These are phyloP conservation scores for Phialophora tarda DNA, from an alignment of 2,329 filamentous ascomycete species.

Conservation along the genomic window DNA sequence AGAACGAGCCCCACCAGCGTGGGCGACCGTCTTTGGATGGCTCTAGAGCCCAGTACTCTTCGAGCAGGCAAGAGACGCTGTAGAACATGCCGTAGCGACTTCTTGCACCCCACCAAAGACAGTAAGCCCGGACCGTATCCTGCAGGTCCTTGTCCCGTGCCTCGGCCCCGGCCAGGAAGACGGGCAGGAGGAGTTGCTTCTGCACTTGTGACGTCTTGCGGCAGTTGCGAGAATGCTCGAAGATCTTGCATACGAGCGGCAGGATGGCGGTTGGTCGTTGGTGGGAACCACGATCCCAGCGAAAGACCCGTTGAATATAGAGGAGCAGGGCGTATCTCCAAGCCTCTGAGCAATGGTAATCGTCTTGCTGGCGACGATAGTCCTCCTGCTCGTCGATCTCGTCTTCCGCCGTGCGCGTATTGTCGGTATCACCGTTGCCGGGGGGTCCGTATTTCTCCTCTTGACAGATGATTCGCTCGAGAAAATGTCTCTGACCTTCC, in stretches of 20 bases:
- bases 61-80: neutral
- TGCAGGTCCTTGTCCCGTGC: neutral
- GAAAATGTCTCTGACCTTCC: too few species aligned
- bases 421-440: neutral
- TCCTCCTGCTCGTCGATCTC: constrained; percentile 6
- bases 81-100: constrained; percentile 19
- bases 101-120: constrained; percentile 4
- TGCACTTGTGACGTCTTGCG: constrained; percentile 12
- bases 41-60: neutral
- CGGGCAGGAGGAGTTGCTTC: constrained; percentile 21
- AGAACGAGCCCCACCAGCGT: too few species aligned
- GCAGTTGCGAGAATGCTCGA: constrained; percentile 1
- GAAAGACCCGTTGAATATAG: constrained; percentile 21
- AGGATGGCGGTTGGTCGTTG: neutral
- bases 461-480: too few species aligned
- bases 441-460: neutral
- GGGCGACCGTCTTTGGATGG: too few species aligned
- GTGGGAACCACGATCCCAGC: neutral
- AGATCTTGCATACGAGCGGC: neutral
- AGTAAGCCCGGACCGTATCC: constrained; percentile 9
- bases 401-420: neutral
- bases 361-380: neutral
- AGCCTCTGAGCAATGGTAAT: constrained; percentile 19
- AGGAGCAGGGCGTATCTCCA: constrained; percentile 16
- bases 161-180: constrained; percentile 17